Evolutionary conservation across 768 basidiomycete species (phyloP).

Genomic region (Coprinopsis cinerea): DNA sequence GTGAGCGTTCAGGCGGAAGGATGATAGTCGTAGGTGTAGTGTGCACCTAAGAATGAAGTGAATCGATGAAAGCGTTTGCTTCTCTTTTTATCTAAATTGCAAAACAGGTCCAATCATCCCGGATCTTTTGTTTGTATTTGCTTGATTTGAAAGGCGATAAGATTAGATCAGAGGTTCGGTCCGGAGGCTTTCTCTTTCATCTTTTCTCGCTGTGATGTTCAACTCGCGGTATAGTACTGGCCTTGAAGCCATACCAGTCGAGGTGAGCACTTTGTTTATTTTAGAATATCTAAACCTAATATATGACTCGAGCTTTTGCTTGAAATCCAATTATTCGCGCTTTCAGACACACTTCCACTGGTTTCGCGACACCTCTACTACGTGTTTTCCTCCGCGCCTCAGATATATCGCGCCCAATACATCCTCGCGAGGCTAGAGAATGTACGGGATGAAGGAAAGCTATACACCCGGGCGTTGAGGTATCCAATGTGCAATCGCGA

Average conservation of each 20-base stretch:
- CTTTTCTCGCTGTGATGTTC: neutral
- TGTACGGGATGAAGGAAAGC: slow-evolving; percentile 19
- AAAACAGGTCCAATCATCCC: neutral
- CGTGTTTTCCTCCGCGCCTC: slow-evolving; percentile 50
- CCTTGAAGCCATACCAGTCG: slow-evolving; percentile 12
- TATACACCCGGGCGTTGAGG: slow-evolving; percentile 47
- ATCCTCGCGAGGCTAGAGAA: slow-evolving; percentile 34
- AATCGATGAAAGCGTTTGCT: neutral
- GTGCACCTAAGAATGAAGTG: neutral
- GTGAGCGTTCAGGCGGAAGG: neutral
- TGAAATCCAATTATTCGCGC: slow-evolving; percentile 67
- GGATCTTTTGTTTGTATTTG: neutral
- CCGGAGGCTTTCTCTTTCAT: neutral
- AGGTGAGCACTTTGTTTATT: slow-evolving; percentile 4
- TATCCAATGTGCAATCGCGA: slow-evolving; percentile 55
- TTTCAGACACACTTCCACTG: slow-evolving; percentile 58
- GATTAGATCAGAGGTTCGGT: neutral
- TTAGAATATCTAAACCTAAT: slow-evolving; percentile 10
- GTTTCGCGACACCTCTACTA: slow-evolving; percentile 46
- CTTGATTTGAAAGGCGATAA: neutral
- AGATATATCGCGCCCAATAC: slow-evolving; percentile 62
- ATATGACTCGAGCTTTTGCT: slow-evolving; percentile 56
- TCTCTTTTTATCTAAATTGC: no score
- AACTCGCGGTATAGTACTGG: neutral
- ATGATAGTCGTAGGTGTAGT: no score